A percentile compares a stretch with the other conserved stretches of the same genome.
These are phyloP conservation scores for Polygonum aviculare DNA, from an alignment of 148 eudicot species.

Conservation along the genomic window DNA sequence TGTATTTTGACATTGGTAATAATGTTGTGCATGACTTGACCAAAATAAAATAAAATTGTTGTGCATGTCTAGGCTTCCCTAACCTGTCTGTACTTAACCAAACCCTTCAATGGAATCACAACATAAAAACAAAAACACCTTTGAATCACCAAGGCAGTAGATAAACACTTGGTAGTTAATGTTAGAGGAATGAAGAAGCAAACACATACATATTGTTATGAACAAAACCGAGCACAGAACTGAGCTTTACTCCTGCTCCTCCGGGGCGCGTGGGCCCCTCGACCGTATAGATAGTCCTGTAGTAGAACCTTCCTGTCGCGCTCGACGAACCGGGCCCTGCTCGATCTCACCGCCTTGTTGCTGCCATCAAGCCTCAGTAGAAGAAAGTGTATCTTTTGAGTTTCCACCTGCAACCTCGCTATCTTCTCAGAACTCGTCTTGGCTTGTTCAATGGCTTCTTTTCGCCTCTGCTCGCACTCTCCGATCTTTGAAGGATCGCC, in stretches of 20 bases:
- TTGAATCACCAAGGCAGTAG: no score
- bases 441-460: constrained; percentile 61
- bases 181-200: no score
- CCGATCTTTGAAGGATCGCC: constrained; percentile 32
- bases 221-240: constrained; percentile 46
- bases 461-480: constrained; percentile 31
- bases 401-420: constrained; percentile 74
- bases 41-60: no score
- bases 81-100: no score
- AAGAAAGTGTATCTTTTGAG: constrained; percentile 70
- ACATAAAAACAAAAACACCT: no score
- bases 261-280: constrained; percentile 29
- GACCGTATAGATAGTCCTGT: constrained; percentile 65
- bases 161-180: no score
- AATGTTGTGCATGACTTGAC: no score
- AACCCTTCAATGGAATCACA: no score
- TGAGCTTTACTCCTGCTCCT: constrained; percentile 37
- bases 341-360: constrained; percentile 16
- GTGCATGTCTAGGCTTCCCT: no score
- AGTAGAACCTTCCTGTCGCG: constrained; percentile 43
- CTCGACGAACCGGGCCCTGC: constrained; percentile 34
- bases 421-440: constrained; percentile 67
- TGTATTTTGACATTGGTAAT: no score
- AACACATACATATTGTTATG: no score
- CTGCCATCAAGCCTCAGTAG: constrained; percentile 45